Conservation (phyloP, 352 stramenopile genomes). For the Plasmopara muralis region DNA sequence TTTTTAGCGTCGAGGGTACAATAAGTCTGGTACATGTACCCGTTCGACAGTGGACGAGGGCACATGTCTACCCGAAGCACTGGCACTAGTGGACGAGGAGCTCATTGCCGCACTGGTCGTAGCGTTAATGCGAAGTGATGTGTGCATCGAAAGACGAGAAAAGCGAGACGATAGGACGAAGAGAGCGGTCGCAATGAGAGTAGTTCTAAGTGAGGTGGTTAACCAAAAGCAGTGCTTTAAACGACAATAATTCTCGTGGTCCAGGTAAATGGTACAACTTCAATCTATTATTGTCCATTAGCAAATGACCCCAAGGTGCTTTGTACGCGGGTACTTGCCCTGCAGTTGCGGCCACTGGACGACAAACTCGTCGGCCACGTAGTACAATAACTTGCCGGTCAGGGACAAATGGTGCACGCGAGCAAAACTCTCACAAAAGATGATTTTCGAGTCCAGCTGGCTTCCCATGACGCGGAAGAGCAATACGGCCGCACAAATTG, state of each 20-base stretch:
- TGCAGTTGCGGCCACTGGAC: conserved; percentile 92
- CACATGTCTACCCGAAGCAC: conserved; percentile 27
- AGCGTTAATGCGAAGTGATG: conserved; percentile 28
- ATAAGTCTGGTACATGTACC: conserved; percentile 14
- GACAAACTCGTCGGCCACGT: conserved; percentile 90
- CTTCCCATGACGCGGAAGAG: conserved; percentile 79
- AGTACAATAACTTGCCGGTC: conserved; percentile 91
- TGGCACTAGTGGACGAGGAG: conserved; percentile 21
- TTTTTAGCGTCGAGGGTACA: conserved; percentile 9
- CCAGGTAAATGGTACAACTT: no score
- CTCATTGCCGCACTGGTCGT: conserved; percentile 22
- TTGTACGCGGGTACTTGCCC: conserved; percentile 67
- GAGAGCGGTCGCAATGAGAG: neutral
- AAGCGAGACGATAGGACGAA: no score
- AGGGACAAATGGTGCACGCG: conserved; percentile 90
- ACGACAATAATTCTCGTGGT: no score
- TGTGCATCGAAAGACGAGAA: conserved; percentile 21
- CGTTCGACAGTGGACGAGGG: conserved; percentile 45
- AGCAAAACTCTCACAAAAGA: conserved; percentile 94
- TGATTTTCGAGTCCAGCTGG: conserved; percentile 57
- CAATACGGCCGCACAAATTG: conserved; percentile 83
- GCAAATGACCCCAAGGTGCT: conserved; percentile 85
- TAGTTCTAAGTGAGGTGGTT: neutral
- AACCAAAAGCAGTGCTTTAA: no score
- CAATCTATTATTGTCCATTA: conserved; percentile 22